Evolutionary conservation across 139 green algal species (phyloP).

Genomic region (Haematococcus sp.): DNA sequence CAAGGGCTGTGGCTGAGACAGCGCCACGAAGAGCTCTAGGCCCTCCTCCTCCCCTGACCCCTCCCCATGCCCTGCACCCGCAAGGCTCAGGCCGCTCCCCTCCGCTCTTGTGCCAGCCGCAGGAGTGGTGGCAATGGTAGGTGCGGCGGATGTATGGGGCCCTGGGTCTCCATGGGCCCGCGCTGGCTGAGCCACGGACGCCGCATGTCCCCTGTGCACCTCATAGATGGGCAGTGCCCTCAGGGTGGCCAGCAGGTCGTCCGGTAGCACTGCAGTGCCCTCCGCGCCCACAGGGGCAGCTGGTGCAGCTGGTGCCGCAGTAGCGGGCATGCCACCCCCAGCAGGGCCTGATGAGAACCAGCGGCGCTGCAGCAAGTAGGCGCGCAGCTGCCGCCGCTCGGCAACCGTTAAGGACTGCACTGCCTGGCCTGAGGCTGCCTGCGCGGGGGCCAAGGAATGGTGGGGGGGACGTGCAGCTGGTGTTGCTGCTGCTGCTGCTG

Average conservation of each 20-base stretch:
- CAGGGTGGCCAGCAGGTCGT: slow-evolving; percentile 40
- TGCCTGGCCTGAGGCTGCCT: slow-evolving; percentile 6
- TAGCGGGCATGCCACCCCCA: background rate
- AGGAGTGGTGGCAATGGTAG: too few species aligned
- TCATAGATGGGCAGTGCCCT: slow-evolving; percentile 61
- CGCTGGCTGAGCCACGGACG: too few species aligned
- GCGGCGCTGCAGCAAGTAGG: slow-evolving; percentile 59
- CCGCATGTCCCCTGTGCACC: slow-evolving; percentile 16
- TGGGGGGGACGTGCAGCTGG: slow-evolving; percentile 4
- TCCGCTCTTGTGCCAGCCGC: too few species aligned
- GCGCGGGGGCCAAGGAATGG: background rate
- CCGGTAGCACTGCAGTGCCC: background rate
- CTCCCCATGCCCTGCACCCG: background rate
- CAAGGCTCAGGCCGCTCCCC: background rate
- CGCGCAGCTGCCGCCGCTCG: slow-evolving; percentile 60
- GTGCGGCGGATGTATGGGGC: too few species aligned
- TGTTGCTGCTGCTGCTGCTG: too few species aligned
- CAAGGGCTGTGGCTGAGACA: slow-evolving; percentile 6
- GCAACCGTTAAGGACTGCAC: slow-evolving; percentile 13
- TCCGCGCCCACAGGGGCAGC: background rate
- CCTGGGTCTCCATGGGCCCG: too few species aligned
- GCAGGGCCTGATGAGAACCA: slow-evolving; percentile 39
- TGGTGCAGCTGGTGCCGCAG: background rate
- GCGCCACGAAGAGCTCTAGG: background rate
- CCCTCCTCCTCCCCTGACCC: slow-evolving; percentile 1